Percentiles rank a stretch among this genome's conserved stretches.
Conservation (phyloP, 2,329 filamentous ascomycete species). For the Verticillium dahliae region DNA sequence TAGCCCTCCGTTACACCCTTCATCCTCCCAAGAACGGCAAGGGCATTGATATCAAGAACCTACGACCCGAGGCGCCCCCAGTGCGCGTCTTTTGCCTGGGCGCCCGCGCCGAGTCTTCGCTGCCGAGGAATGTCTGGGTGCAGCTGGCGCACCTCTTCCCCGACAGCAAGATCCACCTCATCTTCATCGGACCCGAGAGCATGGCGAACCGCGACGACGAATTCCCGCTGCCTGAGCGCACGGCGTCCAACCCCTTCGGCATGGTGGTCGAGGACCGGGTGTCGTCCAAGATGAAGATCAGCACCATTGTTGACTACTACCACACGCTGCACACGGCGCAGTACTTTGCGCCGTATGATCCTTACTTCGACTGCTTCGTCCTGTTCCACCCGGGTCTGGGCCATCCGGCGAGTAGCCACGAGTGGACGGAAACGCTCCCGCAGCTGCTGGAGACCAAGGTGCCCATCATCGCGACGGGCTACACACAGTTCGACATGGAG, state of each 20-base stretch:
- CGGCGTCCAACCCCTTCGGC: conserved; percentile 81
- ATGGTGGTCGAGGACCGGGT: conserved; percentile 90
- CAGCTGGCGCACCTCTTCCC: conserved; percentile 94
- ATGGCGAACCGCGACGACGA: conserved; percentile 93
- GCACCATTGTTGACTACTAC: conserved; percentile 96
- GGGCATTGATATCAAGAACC: conserved; percentile 66
- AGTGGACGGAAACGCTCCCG: conserved; percentile 89
- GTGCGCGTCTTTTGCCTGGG: conserved; percentile 90
- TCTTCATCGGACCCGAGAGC: conserved; percentile 93
- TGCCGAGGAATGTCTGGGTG: conserved; percentile 89
- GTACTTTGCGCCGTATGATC: conserved; percentile 89
- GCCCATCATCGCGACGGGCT: conserved; percentile 89
- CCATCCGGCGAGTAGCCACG: conserved; percentile 85
- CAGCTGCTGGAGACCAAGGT: conserved; percentile 91
- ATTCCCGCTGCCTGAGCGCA: conserved; percentile 83
- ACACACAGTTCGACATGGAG: conserved; percentile 92
- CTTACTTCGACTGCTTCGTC: conserved; percentile 97
- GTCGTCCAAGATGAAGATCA: conserved; percentile 87
- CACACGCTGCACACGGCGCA: conserved; percentile 90
- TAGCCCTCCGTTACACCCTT: conserved; percentile 86
- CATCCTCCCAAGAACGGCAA: conserved; percentile 80
- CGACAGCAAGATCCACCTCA: conserved; percentile 78
- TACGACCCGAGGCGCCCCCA: conserved; percentile 78
- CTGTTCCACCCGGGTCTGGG: conserved; percentile 95
- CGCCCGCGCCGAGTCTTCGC: conserved; percentile 92